These are phyloP conservation scores for Sugiyamaella smithiae DNA, from an alignment of 805 yeast species.

Conservation along the genomic window DNA sequence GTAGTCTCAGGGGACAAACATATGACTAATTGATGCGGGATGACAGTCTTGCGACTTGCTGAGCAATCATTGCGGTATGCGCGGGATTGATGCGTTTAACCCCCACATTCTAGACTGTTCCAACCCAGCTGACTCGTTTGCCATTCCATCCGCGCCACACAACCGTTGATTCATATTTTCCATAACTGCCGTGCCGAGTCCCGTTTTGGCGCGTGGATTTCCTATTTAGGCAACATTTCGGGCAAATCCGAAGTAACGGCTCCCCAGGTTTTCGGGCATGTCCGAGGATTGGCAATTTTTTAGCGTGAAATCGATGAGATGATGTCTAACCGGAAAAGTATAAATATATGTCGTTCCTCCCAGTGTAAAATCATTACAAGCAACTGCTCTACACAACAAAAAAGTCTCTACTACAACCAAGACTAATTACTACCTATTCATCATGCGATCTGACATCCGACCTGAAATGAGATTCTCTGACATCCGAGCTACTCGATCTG, in stretches of 20 bases:
- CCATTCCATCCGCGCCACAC: neutral
- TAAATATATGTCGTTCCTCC: neutral
- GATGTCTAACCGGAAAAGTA: neutral
- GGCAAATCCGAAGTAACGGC: constrained; percentile 5
- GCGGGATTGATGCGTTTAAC: no score
- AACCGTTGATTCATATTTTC: neutral
- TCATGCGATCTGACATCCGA: constrained; percentile 1
- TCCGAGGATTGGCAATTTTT: constrained; percentile 1
- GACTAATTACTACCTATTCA: neutral
- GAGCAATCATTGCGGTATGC: no score
- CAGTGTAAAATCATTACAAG: neutral
- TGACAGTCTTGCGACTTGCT: no score
- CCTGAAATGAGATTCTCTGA: constrained; percentile 2
- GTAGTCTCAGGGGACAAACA: no score
- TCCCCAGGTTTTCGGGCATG: constrained; percentile 2
- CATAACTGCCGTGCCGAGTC: neutral
- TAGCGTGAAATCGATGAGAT: constrained; percentile 2
- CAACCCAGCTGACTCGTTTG: no score
- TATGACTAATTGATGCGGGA: no score
- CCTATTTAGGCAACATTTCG: neutral
- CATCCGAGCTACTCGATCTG: constrained; percentile 1
- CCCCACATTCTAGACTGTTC: no score
- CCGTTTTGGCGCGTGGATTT: neutral
- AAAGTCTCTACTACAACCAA: neutral
- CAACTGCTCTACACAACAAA: neutral